Evolutionary conservation across 495 filamentous ascomycete species (phyloP), one percentile per base, ranked within the genome.

Genomic region (Barbatosphaeria neglecta): DNA sequence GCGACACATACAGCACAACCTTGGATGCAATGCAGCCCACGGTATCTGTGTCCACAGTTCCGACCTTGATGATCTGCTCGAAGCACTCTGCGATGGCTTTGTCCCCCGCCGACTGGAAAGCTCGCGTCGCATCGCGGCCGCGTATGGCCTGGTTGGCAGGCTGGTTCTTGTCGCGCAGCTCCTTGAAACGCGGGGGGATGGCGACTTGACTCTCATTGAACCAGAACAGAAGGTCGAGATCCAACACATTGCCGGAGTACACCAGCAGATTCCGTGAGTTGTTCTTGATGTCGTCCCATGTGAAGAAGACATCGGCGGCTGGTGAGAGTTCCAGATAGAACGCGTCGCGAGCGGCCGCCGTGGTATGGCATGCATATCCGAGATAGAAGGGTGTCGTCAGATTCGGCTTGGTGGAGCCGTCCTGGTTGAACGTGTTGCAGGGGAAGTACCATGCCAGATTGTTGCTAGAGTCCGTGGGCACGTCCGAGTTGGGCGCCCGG

Each of bases 371-470:
- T n/a, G 72, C 73, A 65, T 90, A 97, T 11, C 93, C 92, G 16
- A 76, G 56, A 56, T 93, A 94, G 55, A 82, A 82, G 0, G 78
- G 74, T n/a, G 67, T 67, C 0, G 88, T 90, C 22, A 67, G 61
- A 60, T 97, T 94, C 0, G 82, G 81, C 43, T 74, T 64, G 16
- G 73, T 80, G 11, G 89, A 95, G 11, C 93, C 93, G 59, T 99
- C 93, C 56, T 95, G 92, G 44, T 90, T 90, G 73, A 89, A 94
- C 4, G 85, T 70, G 8, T 68, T 78, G 72, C 93, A 99, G 0
- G 93, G 93, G 60, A 96, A 95, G 61, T 99, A 99, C 90, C 92
- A 99, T 0, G 84, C 93, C 45, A 99, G 66, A 48, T 94, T 77
- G 2, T 81, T 78, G 44, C 74, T 69, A 2, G 57, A 64, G 54